Conservation (phyloP, 192 early-diverging fungal species). For the Entophlyctis helioformis region DNA sequence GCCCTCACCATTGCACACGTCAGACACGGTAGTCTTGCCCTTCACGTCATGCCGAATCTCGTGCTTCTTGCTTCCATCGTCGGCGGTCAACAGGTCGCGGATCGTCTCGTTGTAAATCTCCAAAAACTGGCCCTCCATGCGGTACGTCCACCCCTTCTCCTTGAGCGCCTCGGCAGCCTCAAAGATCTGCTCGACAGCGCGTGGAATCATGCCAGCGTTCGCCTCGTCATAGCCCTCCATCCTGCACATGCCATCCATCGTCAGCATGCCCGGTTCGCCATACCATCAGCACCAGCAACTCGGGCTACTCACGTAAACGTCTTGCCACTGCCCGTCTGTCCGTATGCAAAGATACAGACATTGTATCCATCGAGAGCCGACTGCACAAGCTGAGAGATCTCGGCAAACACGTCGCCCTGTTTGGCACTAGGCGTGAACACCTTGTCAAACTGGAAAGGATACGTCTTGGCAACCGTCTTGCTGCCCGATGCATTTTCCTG, state of each 20-base stretch:
- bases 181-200: slow-evolving; percentile 86
- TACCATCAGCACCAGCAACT: too few species aligned
- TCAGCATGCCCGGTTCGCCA: too few species aligned
- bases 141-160: slow-evolving; percentile 78
- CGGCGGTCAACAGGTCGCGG: slow-evolving; percentile 61
- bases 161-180: slow-evolving; percentile 52
- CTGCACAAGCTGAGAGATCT: slow-evolving; percentile 93
- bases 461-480: slow-evolving; percentile 43
- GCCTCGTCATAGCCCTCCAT: slow-evolving; percentile 37
- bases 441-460: slow-evolving; percentile 75
- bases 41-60: slow-evolving; percentile 72
- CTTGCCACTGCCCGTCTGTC: slow-evolving; percentile 92
- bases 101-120: slow-evolving; percentile 96
- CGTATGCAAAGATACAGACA: slow-evolving; percentile 96
- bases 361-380: slow-evolving; percentile 94
- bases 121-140: slow-evolving; percentile 76
- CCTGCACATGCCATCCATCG: slow-evolving; percentile 6
- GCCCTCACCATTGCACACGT: slow-evolving; percentile 45
- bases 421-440: slow-evolving; percentile 59
- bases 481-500: slow-evolving; percentile 29
- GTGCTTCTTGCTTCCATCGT: slow-evolving; percentile 49
- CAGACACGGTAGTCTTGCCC: slow-evolving; percentile 70
- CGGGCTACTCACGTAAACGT: slow-evolving; percentile 24
- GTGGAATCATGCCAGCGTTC: slow-evolving; percentile 81
- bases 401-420: slow-evolving; percentile 79